These are phyloP conservation scores for Cavenderia fasciculata DNA, from an alignment of 78 protist species.

Conservation along the genomic window DNA sequence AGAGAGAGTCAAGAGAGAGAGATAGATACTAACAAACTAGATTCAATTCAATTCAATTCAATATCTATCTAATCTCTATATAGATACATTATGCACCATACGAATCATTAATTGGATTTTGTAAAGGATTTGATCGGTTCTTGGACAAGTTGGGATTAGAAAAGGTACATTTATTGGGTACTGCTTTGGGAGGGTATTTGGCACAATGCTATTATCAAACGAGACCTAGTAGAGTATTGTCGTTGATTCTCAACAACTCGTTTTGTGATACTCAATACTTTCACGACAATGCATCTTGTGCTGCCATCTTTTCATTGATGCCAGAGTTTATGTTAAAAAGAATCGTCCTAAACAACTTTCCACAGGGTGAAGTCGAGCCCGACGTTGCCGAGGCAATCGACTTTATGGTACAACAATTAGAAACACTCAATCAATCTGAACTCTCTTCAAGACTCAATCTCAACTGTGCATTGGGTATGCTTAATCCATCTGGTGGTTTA, in stretches of 20 bases:
- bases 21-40: no score
- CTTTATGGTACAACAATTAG: constrained; percentile 88
- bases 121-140: constrained; percentile 79
- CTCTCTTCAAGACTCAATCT: constrained; percentile 59
- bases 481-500: constrained; percentile 48
- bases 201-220: constrained; percentile 77
- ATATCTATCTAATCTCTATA: no score
- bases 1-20: no score
- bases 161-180: constrained; percentile 84
- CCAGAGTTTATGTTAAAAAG: constrained; percentile 86
- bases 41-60: background rate
- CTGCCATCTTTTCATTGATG: constrained; percentile 55
- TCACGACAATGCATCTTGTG: constrained; percentile 42
- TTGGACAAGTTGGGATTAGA: constrained; percentile 51
- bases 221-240: constrained; percentile 62
- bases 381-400: constrained; percentile 83
- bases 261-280: constrained; percentile 79
- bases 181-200: constrained; percentile 85
- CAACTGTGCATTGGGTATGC: constrained; percentile 20
- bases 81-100: constrained; percentile 68
- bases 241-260: constrained; percentile 83
- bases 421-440: constrained; percentile 25
- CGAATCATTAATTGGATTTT: constrained; percentile 56
- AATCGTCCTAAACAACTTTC: constrained; percentile 69
- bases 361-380: constrained; percentile 37